Evolutionary conservation across 2,329 filamentous ascomycete species (phyloP), one percentile per base, ranked within the genome.

Genomic region (Immersiporthe knoxdaviesiana): DNA sequence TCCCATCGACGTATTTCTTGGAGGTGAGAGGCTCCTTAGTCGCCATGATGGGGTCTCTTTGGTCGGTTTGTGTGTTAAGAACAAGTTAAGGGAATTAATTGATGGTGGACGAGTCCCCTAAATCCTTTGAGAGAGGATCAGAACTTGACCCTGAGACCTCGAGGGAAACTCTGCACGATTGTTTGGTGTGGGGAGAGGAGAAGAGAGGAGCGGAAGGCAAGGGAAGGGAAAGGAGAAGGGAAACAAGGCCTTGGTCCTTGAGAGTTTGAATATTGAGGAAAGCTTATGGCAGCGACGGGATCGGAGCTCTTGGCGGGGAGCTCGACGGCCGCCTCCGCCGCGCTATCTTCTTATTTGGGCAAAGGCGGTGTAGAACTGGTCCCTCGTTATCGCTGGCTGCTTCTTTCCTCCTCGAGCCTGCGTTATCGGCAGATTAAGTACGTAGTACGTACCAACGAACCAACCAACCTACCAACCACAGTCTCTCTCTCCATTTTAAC

Each of bases 1-100:
- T 88, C 77, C 91, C 92, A 80, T 93, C 89, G 77, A 95, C 81
- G 77, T 91, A 93, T 76, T 89, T 84, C 74, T 85, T 84, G 72
- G 90, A 85, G 62, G 39, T 67, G 37, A 71, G 32, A 71, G 70
- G 67, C 37, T 69, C 67, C 67, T 71, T 71, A 65, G 70, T 65
- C 10, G 70, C 67, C 70, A 71, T 71, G 63, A 56, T 68, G 67
- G 14, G 52, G 58, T 59, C 18, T 18, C 21, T 16, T 16, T 39
- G 24, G 59, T 27, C 3, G 24, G 24, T 44, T 24, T n/a, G 35
- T 47, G 16, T 6, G 44, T 47, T n/a, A n/a, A 47, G 21, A 11
- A 2, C n/a, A 7, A 47, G 11, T 18, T 18, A 12, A 14, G 24
- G 58, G 21, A 18, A 39, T 37, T 41, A 18, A 39, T 37, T 41